phyloP scores from a whole-genome alignment of 306 rosid species.

The Trichosanthes cucumerina region DNA sequence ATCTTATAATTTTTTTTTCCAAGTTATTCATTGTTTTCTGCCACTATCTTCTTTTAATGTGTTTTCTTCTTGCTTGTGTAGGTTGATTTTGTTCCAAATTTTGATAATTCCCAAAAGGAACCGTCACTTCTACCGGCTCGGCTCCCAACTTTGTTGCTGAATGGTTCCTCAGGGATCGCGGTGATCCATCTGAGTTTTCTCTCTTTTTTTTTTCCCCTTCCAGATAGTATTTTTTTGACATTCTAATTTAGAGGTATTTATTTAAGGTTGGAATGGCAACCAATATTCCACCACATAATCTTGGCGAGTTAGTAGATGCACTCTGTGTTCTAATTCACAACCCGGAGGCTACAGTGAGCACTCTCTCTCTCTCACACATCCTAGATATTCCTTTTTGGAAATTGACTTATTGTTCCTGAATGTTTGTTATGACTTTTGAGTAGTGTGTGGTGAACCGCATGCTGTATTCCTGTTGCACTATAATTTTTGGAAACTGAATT shows the following conservation, averaged over 20 bases:
- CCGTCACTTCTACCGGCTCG: conserved; percentile 92
- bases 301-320: conserved; percentile 86
- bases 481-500: background rate
- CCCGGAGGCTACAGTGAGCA: conserved; percentile 90
- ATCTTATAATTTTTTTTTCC: conserved; percentile 11
- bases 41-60: conserved; percentile 2
- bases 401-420: too few species aligned
- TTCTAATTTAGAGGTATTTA: conserved; percentile 14
- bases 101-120: conserved; percentile 91
- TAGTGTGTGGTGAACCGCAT: background rate
- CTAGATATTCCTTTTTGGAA: background rate
- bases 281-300: conserved; percentile 97
- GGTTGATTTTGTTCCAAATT: conserved; percentile 91
- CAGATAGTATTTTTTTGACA: background rate
- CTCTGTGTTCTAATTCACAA: conserved; percentile 78
- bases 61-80: conserved; percentile 21
- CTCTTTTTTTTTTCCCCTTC: background rate
- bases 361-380: background rate
- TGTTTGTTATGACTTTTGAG: background rate
- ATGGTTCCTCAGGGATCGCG: conserved; percentile 99
- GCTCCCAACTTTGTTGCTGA: conserved; percentile 76
- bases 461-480: background rate
- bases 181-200: conserved; percentile 28
- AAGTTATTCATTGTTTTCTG: conserved; percentile 12
- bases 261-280: conserved; percentile 99